Evolutionary conservation across 441 rosid species (phyloP).

Genomic region (Kokia cookei): DNA sequence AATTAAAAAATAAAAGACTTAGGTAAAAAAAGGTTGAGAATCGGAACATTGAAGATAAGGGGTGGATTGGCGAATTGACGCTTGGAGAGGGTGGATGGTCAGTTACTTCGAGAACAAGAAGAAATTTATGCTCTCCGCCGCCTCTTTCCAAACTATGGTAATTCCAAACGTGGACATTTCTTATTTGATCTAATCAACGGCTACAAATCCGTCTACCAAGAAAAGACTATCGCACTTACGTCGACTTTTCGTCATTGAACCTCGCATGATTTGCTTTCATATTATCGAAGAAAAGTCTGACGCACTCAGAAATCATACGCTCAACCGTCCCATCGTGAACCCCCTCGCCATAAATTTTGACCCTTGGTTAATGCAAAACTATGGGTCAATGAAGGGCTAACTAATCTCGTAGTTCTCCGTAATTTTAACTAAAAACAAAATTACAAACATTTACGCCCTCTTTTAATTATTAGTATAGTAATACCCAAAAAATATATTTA

Average conservation of each 20-base stretch:
- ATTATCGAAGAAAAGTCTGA: neutral
- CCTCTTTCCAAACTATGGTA: neutral
- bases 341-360: neutral
- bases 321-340: slow-evolving; percentile 9
- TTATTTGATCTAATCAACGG: slow-evolving; percentile 4
- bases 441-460: too few species aligned
- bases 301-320: neutral
- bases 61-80: neutral
- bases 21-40: neutral
- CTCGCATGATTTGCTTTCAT: neutral
- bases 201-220: neutral
- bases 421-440: neutral
- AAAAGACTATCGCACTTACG: neutral
- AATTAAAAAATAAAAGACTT: too few species aligned
- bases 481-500: too few species aligned
- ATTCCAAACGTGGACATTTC: neutral
- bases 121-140: neutral
- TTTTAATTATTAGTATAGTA: too few species aligned
- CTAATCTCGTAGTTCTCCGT: neutral
- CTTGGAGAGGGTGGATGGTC: neutral
- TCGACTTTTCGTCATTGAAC: slow-evolving; percentile 1
- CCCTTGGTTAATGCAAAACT: neutral
- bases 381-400: neutral
- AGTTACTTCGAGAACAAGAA: neutral
- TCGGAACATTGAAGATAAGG: neutral